Evolutionary conservation across 2,329 filamentous ascomycete species (phyloP), one percentile per base, ranked within the genome.

Genomic region (Cladosporium sp.): DNA sequence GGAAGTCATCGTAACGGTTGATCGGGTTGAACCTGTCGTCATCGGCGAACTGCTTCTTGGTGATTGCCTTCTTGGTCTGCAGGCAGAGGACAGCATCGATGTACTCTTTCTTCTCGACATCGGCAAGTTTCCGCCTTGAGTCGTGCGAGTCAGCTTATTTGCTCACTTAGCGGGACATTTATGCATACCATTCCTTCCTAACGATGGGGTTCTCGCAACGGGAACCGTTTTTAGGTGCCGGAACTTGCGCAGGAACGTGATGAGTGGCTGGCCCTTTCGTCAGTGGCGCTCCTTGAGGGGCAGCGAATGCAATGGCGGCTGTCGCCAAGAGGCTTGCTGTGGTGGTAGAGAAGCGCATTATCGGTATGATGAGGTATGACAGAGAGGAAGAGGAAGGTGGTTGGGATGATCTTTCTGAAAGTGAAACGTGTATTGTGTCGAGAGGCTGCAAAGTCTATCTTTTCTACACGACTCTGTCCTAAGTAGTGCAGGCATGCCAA

Each of bases 1-100:
- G 69, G 51, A 71, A 74, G 63, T 74, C 73, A 30, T 72, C 73
- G 60, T 73, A 74, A 51, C 59, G 59, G 49, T 65, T 67, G 59
- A 61, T 61, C 2, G 59, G 59, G 30, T 61, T 61, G 44, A 61
- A 47, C n/a, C 18, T 44, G 5, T 66, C 59, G 49, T 67, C 70
- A 49, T 68, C 68, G 51, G 44, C 65, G 21, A 61, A 51, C 8
- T 62, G 62, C 24, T 62, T 51, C 1, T 73, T 66, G 6, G 58
- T 65, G 30, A 72, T 74, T 10, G 69, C 68, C 15, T 44, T 26
- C 14, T 67, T 62, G 12, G 64, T 65, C 3, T 66, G 64, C 11
- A 75, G 67, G 34, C 73, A 73, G 15, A 69, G 71, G 7, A 74
- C 71, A 32, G 72, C 68, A 21, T 63, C 67, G 34, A 73, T 68